phyloP scores from a whole-genome alignment of 176 grass and related monocot species.

The Aegilops bicornis region DNA sequence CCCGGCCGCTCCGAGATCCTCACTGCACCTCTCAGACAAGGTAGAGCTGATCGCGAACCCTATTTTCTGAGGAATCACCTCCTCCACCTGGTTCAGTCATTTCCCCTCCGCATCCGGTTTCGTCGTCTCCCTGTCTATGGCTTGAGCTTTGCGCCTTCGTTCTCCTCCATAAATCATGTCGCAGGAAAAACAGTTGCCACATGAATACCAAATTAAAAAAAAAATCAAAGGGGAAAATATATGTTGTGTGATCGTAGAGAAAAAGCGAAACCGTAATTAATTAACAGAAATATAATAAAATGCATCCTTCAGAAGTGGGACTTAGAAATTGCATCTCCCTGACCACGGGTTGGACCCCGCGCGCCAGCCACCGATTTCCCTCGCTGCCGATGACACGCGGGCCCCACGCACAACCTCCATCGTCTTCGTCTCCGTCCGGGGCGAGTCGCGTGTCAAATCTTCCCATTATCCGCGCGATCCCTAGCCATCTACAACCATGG shows the following conservation, averaged over 20 bases:
- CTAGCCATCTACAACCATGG: slow-evolving; percentile 40
- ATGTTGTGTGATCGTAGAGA: no score
- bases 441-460: neutral
- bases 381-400: neutral
- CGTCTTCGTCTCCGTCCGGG: neutral
- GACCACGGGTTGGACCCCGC: neutral
- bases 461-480: neutral
- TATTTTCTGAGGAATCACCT: slow-evolving; percentile 44
- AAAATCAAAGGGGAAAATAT: no score
- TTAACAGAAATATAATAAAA: no score
- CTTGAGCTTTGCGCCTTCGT: no score
- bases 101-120: no score
- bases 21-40: slow-evolving; percentile 36
- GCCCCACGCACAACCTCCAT: neutral
- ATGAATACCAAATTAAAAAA: no score
- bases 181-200: no score
- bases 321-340: no score
- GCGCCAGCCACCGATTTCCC: neutral
- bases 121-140: no score
- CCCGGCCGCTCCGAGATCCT: neutral
- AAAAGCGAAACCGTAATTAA: no score
- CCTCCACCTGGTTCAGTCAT: neutral
- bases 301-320: no score
- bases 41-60: slow-evolving; percentile 64
- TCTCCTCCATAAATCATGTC: no score